Conservation (phyloP, 2,329 filamentous ascomycete genomes). For the Madurella fahalii region DNA sequence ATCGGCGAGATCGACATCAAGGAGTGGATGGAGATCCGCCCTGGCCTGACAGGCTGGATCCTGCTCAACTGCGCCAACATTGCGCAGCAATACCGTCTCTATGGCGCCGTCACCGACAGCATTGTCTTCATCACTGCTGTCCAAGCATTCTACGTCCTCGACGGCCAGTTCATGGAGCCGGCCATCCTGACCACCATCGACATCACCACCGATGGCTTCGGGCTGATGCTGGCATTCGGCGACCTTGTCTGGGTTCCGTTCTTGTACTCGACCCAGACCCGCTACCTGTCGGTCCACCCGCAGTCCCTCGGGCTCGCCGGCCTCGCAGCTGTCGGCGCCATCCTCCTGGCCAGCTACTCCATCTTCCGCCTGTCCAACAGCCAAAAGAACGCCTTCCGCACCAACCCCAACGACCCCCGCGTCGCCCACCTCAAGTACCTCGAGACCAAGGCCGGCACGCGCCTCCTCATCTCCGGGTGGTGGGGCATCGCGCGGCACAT, state of each 20-base stretch:
- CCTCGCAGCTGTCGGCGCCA: slow-evolving; percentile 58
- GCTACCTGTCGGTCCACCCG: slow-evolving; percentile 81
- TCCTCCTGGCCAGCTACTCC: slow-evolving; percentile 72
- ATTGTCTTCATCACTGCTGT: slow-evolving; percentile 74
- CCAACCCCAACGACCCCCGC: slow-evolving; percentile 73
- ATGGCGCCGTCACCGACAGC: slow-evolving; percentile 79
- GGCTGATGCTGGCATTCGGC: slow-evolving; percentile 90
- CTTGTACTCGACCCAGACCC: slow-evolving; percentile 76
- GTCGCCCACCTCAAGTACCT: slow-evolving; percentile 82
- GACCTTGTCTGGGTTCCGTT: slow-evolving; percentile 93
- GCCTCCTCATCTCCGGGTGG: slow-evolving; percentile 82
- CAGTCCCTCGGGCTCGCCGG: slow-evolving; percentile 69
- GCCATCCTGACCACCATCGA: slow-evolving; percentile 92
- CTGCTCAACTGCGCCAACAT: slow-evolving; percentile 80
- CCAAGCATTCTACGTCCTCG: slow-evolving; percentile 79
- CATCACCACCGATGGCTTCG: slow-evolving; percentile 88
- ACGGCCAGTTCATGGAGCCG: slow-evolving; percentile 81
- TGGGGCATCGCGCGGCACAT: slow-evolving; percentile 91
- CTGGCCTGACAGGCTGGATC: slow-evolving; percentile 85
- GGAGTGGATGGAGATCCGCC: slow-evolving; percentile 83
- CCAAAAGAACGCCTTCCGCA: slow-evolving; percentile 93
- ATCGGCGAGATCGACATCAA: slow-evolving; percentile 89
- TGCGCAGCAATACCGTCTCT: slow-evolving; percentile 81
- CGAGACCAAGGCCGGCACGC: slow-evolving; percentile 75
- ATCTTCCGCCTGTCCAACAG: slow-evolving; percentile 94